Evolutionary conservation across 2,329 filamentous ascomycete species (phyloP).

Genomic region (Diaporthe vaccinii): DNA sequence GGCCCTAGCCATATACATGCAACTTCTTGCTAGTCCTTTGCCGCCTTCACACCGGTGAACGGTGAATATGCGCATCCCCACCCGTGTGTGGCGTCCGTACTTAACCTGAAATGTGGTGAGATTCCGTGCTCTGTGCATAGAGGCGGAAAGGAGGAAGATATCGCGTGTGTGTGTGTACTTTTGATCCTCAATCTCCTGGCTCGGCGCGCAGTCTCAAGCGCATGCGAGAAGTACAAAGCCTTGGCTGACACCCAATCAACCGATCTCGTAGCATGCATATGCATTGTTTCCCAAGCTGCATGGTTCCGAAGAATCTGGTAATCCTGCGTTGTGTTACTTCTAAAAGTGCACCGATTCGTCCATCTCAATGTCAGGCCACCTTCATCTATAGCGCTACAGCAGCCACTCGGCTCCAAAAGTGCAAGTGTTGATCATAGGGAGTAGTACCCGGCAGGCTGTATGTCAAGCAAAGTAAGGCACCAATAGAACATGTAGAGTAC

Average conservation of each 20-base stretch:
- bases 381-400: neutral
- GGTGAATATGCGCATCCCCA: neutral
- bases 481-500: neutral
- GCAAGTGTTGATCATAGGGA: neutral
- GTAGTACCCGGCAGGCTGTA: neutral
- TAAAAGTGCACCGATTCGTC: neutral
- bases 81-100: constrained; percentile 6
- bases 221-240: neutral
- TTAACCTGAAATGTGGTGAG: neutral
- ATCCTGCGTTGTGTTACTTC: neutral
- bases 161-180: constrained; percentile 6
- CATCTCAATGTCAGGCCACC: neutral
- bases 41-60: neutral
- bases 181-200: neutral
- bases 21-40: neutral
- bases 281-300: neutral
- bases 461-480: neutral
- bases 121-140: neutral
- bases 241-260: constrained; percentile 1
- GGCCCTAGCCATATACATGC: neutral
- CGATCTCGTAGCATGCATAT: neutral
- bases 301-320: neutral
- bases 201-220: neutral
- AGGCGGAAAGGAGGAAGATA: neutral
- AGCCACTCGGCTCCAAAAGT: neutral